phyloP scores from a whole-genome alignment of 1,139 yeast species.

The Diutina scorzettiae region DNA sequence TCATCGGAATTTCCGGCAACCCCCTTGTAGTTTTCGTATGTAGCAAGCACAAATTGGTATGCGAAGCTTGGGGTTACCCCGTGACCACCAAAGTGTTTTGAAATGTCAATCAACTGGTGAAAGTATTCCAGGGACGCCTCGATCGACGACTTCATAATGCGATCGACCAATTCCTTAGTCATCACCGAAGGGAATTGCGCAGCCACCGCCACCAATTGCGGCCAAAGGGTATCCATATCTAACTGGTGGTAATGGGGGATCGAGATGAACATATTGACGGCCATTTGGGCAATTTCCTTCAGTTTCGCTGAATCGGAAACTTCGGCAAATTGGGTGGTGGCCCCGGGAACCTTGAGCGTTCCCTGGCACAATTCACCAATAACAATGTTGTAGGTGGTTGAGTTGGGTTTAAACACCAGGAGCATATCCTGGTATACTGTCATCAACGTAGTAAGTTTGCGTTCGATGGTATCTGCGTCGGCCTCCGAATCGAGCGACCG shows the following conservation, averaged over 20 bases:
- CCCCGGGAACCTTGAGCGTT: slow-evolving; percentile 21
- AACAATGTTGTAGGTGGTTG: slow-evolving; percentile 40
- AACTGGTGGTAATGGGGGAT: slow-evolving; percentile 14
- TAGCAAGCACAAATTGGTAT: slow-evolving; percentile 18
- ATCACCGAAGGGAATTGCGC: slow-evolving; percentile 19
- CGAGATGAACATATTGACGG: slow-evolving; percentile 32
- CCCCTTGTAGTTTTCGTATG: slow-evolving; percentile 17
- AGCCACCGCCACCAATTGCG: slow-evolving; percentile 17
- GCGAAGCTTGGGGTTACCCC: slow-evolving; percentile 11
- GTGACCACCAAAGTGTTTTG: slow-evolving; percentile 14
- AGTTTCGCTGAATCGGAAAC: slow-evolving; percentile 19
- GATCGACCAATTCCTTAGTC: slow-evolving; percentile 14
- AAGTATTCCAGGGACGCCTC: slow-evolving; percentile 7
- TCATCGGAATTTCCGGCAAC: slow-evolving; percentile 14
- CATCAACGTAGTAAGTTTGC: slow-evolving; percentile 42
- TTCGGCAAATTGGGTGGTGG: not conserved
- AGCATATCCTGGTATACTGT: slow-evolving; percentile 60
- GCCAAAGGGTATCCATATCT: slow-evolving; percentile 17
- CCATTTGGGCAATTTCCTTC: slow-evolving; percentile 55
- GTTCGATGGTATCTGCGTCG: slow-evolving; percentile 20
- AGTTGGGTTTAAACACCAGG: slow-evolving; percentile 35
- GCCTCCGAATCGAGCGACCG: slow-evolving; percentile 19
- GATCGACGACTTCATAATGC: slow-evolving; percentile 9
- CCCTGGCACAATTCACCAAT: slow-evolving; percentile 40
- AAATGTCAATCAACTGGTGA: slow-evolving; percentile 15